Base-by-base conservation (phyloP, 108 stramenopile genomes). In the Cyclostephanos tholiformis region DNA sequence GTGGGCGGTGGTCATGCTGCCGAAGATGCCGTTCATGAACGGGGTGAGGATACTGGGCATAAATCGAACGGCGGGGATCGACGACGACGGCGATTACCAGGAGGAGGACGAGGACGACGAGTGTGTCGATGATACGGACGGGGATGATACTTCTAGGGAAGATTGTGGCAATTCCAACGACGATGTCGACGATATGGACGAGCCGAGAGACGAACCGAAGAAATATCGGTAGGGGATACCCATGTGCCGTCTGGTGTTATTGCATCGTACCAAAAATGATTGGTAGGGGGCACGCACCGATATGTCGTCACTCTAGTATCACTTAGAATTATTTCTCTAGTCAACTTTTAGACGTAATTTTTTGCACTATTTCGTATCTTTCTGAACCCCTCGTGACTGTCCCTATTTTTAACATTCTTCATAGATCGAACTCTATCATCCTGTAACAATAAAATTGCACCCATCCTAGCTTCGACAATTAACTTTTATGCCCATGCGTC, bases 21-120 rank as follows among this genome's bases (percentile, higher is more conserved):
- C 94, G 59, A 99, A 99, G 72, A 62, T 96, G 60, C 95, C 94
- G 26, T 77, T 75, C 43, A 98, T 99, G 97, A 96, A 97, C 69
- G 92, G 96, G 19, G 98, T 99, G 27, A 88, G 98, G 50, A 83
- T 99, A 32, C 83, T 98, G 48, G 95, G 97, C 22, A 98, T 98
- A 80, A 99, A 99, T 76, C 83, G 88, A 69, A 99, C 98, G 14
- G 82, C 88, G 13, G 98, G 98, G 17, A 97, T 98, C 74, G n/a
- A n/a, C n/a, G 97, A 97, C 74, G 97, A 97, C 85, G 82, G 69
- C 17, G 80, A 76, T 55, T 73, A 79, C 48, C 39, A n/a, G n/a
- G n/a, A 35, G n/a, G 77, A 64, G 27, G 75, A 71, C 20, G 41
- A 59, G 2, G 76, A 77, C 0, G 66, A 51, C 30, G 74, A 75